These are phyloP conservation scores for Pichia gijzeniarum DNA, from an alignment of 805 yeast species.

Conservation along the genomic window DNA sequence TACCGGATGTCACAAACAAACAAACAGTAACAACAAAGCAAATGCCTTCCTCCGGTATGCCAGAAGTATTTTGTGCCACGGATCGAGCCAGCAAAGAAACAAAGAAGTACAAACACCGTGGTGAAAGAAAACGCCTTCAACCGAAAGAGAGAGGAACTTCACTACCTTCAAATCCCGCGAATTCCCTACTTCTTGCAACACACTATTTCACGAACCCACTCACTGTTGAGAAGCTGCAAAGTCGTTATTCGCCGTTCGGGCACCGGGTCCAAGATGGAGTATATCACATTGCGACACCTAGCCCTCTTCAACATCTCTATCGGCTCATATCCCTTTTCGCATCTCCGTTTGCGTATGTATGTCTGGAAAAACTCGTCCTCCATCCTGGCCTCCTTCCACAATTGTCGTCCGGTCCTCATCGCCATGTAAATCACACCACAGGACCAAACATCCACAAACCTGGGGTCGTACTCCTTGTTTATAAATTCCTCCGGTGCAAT, in stretches of 20 bases:
- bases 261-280: conserved; percentile 87
- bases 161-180: too few relatives aligned
- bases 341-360: conserved; percentile 73
- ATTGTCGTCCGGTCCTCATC: conserved; percentile 88
- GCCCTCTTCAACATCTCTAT: conserved; percentile 81
- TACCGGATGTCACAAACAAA: too few relatives aligned
- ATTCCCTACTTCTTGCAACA: conserved; percentile 44
- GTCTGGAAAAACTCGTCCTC: conserved; percentile 77
- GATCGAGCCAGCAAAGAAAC: too few relatives aligned
- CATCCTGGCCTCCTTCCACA: conserved; percentile 79
- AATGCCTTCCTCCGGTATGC: too few relatives aligned
- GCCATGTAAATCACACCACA: conserved; percentile 93
- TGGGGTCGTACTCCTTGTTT: conserved; percentile 63
- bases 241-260: conserved; percentile 85
- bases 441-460: conserved; percentile 85
- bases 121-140: too few relatives aligned
- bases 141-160: too few relatives aligned
- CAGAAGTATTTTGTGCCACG: too few relatives aligned
- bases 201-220: conserved; percentile 89
- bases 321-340: conserved; percentile 84
- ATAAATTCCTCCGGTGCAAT: conserved; percentile 86
- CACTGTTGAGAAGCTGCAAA: conserved; percentile 80
- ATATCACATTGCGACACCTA: conserved; percentile 86
- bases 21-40: too few relatives aligned
- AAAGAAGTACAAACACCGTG: too few relatives aligned